Conservation (phyloP, 2,329 filamentous ascomycete genomes). For the Penicillium sp. region DNA sequence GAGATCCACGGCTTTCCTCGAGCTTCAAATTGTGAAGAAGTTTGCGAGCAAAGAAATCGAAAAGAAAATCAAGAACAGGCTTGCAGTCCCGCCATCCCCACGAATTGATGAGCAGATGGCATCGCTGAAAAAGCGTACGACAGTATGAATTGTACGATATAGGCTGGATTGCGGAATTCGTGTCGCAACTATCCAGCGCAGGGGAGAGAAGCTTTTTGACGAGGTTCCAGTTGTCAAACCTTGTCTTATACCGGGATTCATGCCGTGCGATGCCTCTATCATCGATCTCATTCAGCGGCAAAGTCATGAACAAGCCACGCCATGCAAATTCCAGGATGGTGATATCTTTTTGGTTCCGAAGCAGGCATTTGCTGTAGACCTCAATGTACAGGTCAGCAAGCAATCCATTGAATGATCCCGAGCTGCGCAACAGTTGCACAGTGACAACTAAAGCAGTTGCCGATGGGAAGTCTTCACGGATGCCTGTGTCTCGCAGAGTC, state of each 20-base stretch:
- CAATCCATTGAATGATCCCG: constrained; percentile 26
- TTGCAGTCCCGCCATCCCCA: constrained; percentile 62
- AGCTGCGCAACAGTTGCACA: constrained; percentile 42
- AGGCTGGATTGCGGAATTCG: constrained; percentile 40
- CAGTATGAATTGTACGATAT: constrained; percentile 57
- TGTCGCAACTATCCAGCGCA: constrained; percentile 49
- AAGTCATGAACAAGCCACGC: constrained; percentile 50
- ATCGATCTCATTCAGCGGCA: constrained; percentile 57
- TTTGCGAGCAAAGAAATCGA: constrained; percentile 61
- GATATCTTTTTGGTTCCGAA: constrained; percentile 31
- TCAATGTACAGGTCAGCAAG: constrained; percentile 49
- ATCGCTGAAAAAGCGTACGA: constrained; percentile 52
- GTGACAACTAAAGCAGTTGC: constrained; percentile 51
- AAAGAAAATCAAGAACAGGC: constrained; percentile 52
- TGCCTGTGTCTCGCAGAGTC: constrained; percentile 48
- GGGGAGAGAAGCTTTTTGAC: constrained; percentile 49
- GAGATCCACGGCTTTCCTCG: constrained; percentile 54
- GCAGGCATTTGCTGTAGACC: constrained; percentile 19
- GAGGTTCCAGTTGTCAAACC: constrained; percentile 52
- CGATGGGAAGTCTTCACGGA: constrained; percentile 44
- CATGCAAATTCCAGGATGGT: constrained; percentile 38
- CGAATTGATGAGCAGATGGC: constrained; percentile 51
- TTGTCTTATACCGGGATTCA: constrained; percentile 41
- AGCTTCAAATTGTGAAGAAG: constrained; percentile 52
- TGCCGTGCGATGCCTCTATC: constrained; percentile 46